Conservation (phyloP, 2,329 filamentous ascomycete species). For the Westerdykella sp. region DNA sequence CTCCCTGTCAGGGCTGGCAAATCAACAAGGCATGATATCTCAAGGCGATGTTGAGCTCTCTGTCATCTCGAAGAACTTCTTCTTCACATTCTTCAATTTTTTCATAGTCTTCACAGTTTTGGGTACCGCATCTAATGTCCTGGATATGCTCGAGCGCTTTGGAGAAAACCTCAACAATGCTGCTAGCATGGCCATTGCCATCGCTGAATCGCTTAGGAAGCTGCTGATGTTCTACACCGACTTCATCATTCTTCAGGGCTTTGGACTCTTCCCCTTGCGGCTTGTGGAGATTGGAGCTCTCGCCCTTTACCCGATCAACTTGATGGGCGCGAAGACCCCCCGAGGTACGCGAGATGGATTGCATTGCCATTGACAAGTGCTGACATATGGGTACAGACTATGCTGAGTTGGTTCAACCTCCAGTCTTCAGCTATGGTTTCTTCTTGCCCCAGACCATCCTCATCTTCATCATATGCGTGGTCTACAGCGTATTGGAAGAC, state of each 20-base stretch:
- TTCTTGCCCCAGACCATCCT: constrained; percentile 89
- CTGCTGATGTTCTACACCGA: constrained; percentile 85
- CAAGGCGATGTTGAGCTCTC: constrained; percentile 92
- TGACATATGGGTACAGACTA: constrained; percentile 52
- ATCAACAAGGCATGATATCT: constrained; percentile 89
- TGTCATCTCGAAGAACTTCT: constrained; percentile 96
- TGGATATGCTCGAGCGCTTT: constrained; percentile 57
- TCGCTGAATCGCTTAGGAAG: constrained; percentile 68
- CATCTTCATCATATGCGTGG: constrained; percentile 89
- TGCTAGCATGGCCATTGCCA: constrained; percentile 64
- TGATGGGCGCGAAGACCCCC: constrained; percentile 76
- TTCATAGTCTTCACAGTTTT: constrained; percentile 92
- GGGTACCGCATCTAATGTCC: constrained; percentile 70
- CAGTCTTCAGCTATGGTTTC: constrained; percentile 91
- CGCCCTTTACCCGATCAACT: constrained; percentile 71
- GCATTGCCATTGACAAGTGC: not conserved
- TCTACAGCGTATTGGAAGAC: constrained; percentile 79
- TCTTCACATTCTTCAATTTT: constrained; percentile 99
- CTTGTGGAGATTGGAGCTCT: constrained; percentile 86
- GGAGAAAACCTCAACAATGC: constrained; percentile 72
- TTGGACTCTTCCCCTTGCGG: constrained; percentile 91
- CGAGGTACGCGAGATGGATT: constrained; percentile 43
- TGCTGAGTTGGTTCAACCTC: constrained; percentile 72
- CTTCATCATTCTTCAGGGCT: constrained; percentile 84
- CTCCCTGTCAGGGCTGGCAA: constrained; percentile 58